These are phyloP conservation scores for Nemophila menziesii DNA, from an alignment of 257 asterid genomes.

Conservation along the genomic window DNA sequence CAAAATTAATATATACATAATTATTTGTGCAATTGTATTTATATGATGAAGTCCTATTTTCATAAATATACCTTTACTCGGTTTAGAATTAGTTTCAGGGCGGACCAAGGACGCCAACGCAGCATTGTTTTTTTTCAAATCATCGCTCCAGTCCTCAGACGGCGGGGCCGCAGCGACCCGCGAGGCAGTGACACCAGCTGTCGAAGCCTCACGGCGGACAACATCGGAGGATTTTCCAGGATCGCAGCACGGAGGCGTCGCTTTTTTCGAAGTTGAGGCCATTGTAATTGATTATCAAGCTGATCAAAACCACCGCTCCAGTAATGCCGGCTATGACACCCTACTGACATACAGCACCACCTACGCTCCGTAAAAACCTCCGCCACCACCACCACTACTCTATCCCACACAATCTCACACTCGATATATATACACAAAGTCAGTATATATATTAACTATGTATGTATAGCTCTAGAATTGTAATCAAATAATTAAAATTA, in stretches of 20 bases:
- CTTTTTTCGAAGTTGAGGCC: constrained; percentile 28
- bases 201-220: constrained; percentile 11
- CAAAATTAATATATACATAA: neutral
- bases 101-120: constrained; percentile 15
- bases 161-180: neutral
- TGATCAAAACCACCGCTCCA: constrained; percentile 19
- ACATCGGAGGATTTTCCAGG: constrained; percentile 1
- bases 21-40: neutral
- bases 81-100: constrained; percentile 13
- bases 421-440: neutral
- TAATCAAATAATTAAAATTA: neutral
- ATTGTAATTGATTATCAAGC: constrained; percentile 24
- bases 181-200: constrained; percentile 7
- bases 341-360: constrained; percentile 23
- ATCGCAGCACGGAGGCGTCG: constrained; percentile 14
- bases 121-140: constrained; percentile 8
- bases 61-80: constrained; percentile 12
- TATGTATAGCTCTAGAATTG: neutral
- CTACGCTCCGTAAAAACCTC: constrained; percentile 2
- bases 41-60: neutral
- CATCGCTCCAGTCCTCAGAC: constrained; percentile 14
- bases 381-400: constrained; percentile 12
- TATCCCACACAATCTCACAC: neutral
- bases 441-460: neutral
- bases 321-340: constrained; percentile 4